These are phyloP conservation scores for Cardamine resedifolia DNA, from an alignment of 345 rosid genomes.

Conservation along the genomic window DNA sequence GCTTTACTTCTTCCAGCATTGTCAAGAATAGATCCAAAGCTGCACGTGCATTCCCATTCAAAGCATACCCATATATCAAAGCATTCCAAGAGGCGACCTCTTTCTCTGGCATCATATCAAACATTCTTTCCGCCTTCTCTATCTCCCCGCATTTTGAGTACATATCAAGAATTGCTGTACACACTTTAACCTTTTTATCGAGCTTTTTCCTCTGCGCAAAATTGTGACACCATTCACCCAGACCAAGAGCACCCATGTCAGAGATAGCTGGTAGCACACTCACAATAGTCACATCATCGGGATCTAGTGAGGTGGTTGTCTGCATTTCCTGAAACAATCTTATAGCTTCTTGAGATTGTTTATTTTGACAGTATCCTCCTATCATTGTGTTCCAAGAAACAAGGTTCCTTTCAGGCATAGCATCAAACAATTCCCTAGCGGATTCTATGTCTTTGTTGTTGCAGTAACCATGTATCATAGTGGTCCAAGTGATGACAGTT, in stretches of 20 bases:
- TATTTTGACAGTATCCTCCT: constrained; percentile 67
- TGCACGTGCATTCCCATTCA: constrained; percentile 62
- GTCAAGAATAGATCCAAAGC: constrained; percentile 52
- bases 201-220: constrained; percentile 54
- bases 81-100: constrained; percentile 76
- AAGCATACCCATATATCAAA: constrained; percentile 64
- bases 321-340: constrained; percentile 65
- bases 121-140: constrained; percentile 48
- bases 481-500: constrained; percentile 77
- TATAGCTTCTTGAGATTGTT: constrained; percentile 66
- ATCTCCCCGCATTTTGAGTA: constrained; percentile 79
- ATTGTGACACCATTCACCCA: constrained; percentile 64
- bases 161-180: constrained; percentile 79
- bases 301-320: constrained; percentile 48
- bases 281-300: constrained; percentile 65
- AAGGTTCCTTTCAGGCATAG: constrained; percentile 66
- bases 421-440: constrained; percentile 58
- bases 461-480: constrained; percentile 72
- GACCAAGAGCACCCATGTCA: constrained; percentile 64
- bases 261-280: constrained; percentile 78
- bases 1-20: constrained; percentile 56
- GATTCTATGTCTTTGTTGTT: constrained; percentile 48
- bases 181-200: constrained; percentile 49
- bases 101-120: constrained; percentile 47
- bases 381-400: constrained; percentile 84